Evolutionary conservation across 2,329 filamentous ascomycete species (phyloP).

Genomic region (Penicillium sp.): DNA sequence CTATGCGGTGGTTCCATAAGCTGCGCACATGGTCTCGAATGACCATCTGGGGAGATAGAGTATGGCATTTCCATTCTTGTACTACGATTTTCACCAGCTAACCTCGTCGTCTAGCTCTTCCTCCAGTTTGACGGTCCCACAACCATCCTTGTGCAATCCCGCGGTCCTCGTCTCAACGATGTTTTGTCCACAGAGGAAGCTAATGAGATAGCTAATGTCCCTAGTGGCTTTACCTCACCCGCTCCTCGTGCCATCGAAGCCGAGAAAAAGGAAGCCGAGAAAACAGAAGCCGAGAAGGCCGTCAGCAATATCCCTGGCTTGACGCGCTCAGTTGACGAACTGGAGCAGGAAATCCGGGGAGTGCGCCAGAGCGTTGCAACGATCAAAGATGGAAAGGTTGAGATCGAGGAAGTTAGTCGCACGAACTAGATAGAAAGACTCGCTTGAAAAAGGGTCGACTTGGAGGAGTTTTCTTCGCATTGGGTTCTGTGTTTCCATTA

Average conservation of each 20-base stretch:
- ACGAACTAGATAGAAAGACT: constrained; percentile 18
- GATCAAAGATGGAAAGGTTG: constrained; percentile 65
- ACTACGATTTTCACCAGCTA: constrained; percentile 2
- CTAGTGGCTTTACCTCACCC: constrained; percentile 66
- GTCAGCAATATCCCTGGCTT: constrained; percentile 27
- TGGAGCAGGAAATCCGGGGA: constrained; percentile 33
- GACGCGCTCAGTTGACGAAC: constrained; percentile 29
- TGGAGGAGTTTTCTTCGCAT: constrained; percentile 14
- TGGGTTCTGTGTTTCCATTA: constrained; percentile 19
- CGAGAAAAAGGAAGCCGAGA: constrained; percentile 4
- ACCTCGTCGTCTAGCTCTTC: constrained; percentile 61
- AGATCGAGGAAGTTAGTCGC: constrained; percentile 50
- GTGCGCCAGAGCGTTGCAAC: constrained; percentile 49
- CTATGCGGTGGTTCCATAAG: constrained; percentile 64
- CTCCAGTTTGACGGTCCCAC: constrained; percentile 83
- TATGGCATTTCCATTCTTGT: constrained; percentile 37
- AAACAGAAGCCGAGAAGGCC: constrained; percentile 23
- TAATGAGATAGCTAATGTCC: constrained; percentile 83
- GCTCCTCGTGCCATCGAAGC: constrained; percentile 47
- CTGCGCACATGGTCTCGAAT: constrained; percentile 74
- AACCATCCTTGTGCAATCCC: constrained; percentile 82
- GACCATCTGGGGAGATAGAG: constrained; percentile 88
- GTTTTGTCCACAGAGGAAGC: constrained; percentile 74
- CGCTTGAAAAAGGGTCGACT: constrained; percentile 9
- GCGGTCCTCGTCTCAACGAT: constrained; percentile 76